Conservation (phyloP, 2,329 filamentous ascomycete genomes). For the Didymella exigua region DNA sequence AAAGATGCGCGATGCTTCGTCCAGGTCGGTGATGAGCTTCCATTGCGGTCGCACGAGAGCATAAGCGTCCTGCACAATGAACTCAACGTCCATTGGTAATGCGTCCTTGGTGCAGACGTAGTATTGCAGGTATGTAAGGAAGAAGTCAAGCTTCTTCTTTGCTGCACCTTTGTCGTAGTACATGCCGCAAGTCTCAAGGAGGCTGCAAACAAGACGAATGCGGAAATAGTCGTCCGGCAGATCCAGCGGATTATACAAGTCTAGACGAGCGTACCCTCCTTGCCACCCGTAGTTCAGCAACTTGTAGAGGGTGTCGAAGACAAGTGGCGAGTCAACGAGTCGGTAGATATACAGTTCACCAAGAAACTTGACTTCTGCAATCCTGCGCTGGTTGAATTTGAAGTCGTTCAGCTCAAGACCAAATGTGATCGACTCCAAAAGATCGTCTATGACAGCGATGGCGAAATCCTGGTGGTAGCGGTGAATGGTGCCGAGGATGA, state of each 20-base stretch:
- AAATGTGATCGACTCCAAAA: constrained; percentile 84
- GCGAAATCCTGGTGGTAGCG: constrained; percentile 92
- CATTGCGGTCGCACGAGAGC: constrained; percentile 85
- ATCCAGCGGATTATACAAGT: constrained; percentile 77
- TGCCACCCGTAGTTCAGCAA: constrained; percentile 91
- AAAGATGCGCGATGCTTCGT: constrained; percentile 84
- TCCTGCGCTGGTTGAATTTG: constrained; percentile 91
- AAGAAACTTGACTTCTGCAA: constrained; percentile 95
- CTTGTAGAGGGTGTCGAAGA: constrained; percentile 95
- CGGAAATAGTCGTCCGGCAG: constrained; percentile 94
- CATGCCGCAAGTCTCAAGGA: constrained; percentile 93
- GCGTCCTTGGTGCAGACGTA: constrained; percentile 91
- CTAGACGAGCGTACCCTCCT: constrained; percentile 79
- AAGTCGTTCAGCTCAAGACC: constrained; percentile 96
- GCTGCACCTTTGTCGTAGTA: constrained; percentile 93
- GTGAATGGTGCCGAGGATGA: constrained; percentile 85
- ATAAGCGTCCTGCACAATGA: constrained; percentile 92
- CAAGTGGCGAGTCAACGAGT: constrained; percentile 91
- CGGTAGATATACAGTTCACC: constrained; percentile 98
- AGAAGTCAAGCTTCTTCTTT: constrained; percentile 97
- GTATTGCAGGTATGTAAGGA: constrained; percentile 95
- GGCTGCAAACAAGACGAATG: constrained; percentile 83
- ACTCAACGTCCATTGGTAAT: constrained; percentile 95
- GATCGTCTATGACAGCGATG: constrained; percentile 86
- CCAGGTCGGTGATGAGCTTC: constrained; percentile 80